These are phyloP conservation scores for Plectosphaerella sp. DNA, from an alignment of 2,329 filamentous ascomycete species.

Conservation along the genomic window DNA sequence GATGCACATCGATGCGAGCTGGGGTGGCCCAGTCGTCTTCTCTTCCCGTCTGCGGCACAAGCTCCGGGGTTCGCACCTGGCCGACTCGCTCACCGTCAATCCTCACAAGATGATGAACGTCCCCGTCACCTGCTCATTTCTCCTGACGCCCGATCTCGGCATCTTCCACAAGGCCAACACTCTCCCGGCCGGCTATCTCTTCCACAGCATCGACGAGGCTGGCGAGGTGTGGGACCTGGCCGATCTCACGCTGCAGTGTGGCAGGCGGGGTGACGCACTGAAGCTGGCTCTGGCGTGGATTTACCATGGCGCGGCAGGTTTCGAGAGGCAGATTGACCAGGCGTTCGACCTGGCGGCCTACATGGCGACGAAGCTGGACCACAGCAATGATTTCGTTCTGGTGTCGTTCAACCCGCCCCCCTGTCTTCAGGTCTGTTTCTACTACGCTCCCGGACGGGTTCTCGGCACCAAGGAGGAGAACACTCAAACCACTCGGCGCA, in stretches of 20 bases:
- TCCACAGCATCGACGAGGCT: conserved; percentile 54
- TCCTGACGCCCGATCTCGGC: conserved; percentile 71
- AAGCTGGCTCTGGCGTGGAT: conserved; percentile 88
- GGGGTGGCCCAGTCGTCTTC: conserved; percentile 85
- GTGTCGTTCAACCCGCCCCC: conserved; percentile 74
- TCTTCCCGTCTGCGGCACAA: conserved; percentile 58
- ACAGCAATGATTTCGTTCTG: conserved; percentile 59
- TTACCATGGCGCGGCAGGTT: conserved; percentile 78
- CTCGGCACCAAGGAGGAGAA: conserved; percentile 41
- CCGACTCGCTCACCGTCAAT: conserved; percentile 81
- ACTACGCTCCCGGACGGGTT: conserved; percentile 61
- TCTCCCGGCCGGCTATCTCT: conserved; percentile 80
- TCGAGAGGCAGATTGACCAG: conserved; percentile 62
- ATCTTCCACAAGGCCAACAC: conserved; percentile 82
- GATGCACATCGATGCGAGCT: conserved; percentile 90
- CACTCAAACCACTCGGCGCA: conserved; percentile 42
- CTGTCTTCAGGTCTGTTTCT: conserved; percentile 94
- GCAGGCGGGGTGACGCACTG: conserved; percentile 75
- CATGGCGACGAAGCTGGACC: conserved; percentile 56
- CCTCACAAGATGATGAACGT: conserved; percentile 97
- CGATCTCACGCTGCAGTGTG: conserved; percentile 90
- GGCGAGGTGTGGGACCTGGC: conserved; percentile 80
- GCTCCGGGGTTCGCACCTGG: conserved; percentile 66
- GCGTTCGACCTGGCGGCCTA: conserved; percentile 70
- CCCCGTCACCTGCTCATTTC: conserved; percentile 85